A percentile compares a stretch with the other conserved stretches of the same genome.
Conservation (phyloP, 1,284 basidiomycete genomes). For the Nidula niveotomentosa region DNA sequence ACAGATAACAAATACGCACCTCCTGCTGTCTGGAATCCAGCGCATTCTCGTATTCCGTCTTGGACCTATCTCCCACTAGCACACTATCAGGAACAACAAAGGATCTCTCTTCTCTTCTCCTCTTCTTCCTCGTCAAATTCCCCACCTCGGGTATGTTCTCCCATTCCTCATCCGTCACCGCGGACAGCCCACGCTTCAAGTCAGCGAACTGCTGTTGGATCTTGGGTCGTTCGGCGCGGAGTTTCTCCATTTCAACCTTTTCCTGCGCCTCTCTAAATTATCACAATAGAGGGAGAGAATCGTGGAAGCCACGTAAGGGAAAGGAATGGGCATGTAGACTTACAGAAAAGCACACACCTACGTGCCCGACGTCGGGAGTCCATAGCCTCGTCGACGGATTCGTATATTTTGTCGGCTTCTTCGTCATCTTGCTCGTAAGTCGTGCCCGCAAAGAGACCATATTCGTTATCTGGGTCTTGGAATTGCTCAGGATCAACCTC, state of each 20-base stretch:
- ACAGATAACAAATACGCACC: constrained; percentile 32
- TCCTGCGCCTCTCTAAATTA: constrained; percentile 71
- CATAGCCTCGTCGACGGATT: constrained; percentile 87
- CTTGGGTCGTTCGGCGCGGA: constrained; percentile 82
- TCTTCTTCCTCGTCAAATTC: constrained; percentile 91
- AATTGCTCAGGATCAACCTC: constrained; percentile 88
- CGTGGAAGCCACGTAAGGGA: no score
- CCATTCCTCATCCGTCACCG: constrained; percentile 93
- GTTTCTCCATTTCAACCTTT: constrained; percentile 68
- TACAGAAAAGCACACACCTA: constrained; percentile 61
- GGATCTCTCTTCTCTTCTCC: constrained; percentile 81
- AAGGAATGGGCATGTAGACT: constrained; percentile 23
- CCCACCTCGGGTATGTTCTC: constrained; percentile 94
- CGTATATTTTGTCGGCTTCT: constrained; percentile 96
- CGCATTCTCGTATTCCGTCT: constrained; percentile 75
- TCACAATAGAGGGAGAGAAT: constrained; percentile 15
- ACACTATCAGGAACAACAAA: constrained; percentile 95
- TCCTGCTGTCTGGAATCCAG: constrained; percentile 73
- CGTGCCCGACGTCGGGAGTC: constrained; percentile 80
- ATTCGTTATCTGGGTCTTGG: constrained; percentile 98
- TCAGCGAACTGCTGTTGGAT: constrained; percentile 95
- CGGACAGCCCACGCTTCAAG: constrained; percentile 86
- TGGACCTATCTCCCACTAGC: constrained; percentile 78
- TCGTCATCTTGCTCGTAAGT: constrained; percentile 98
- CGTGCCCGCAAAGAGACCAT: constrained; percentile 92